phyloP scores from a whole-genome alignment of 164 flowering plant species.

The Stephania yunnanensis region DNA sequence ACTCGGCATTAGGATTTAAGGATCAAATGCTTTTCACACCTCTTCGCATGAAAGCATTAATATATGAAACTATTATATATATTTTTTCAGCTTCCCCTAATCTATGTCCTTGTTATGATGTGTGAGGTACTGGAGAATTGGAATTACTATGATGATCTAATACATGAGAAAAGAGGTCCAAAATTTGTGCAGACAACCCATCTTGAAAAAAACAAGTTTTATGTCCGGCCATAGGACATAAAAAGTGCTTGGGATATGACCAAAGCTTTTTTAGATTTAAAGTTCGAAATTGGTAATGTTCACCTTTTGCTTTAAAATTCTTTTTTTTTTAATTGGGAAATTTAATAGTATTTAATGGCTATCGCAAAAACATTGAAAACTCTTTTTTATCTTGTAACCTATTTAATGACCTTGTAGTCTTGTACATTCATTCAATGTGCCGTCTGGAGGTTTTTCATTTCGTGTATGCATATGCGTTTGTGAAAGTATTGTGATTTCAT shows the following conservation, averaged over 20 bases:
- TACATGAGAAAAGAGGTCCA: no score
- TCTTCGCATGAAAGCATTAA: no score
- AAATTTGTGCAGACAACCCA: no score
- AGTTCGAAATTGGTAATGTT: slow-evolving; percentile 87
- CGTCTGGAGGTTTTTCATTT: not conserved
- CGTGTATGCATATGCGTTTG: not conserved
- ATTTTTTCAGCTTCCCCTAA: no score
- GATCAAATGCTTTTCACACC: no score
- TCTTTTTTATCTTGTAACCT: slow-evolving; percentile 2
- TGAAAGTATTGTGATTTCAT: not conserved
- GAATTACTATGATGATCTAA: no score
- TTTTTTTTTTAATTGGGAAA: not conserved
- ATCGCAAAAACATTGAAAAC: not conserved
- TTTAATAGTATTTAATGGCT: not conserved
- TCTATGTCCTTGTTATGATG: no score
- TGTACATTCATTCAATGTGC: not conserved
- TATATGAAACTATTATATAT: no score
- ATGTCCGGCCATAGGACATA: no score
- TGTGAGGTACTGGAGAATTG: no score
- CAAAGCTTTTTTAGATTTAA: slow-evolving; percentile 96
- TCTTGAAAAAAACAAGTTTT: no score
- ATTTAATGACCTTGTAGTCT: not conserved
- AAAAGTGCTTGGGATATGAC: slow-evolving; percentile 99
- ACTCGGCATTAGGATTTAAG: no score
- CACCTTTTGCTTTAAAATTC: slow-evolving; percentile 2